phyloP scores from a whole-genome alignment of 306 rosid species.

The Begonia masoniana region DNA sequence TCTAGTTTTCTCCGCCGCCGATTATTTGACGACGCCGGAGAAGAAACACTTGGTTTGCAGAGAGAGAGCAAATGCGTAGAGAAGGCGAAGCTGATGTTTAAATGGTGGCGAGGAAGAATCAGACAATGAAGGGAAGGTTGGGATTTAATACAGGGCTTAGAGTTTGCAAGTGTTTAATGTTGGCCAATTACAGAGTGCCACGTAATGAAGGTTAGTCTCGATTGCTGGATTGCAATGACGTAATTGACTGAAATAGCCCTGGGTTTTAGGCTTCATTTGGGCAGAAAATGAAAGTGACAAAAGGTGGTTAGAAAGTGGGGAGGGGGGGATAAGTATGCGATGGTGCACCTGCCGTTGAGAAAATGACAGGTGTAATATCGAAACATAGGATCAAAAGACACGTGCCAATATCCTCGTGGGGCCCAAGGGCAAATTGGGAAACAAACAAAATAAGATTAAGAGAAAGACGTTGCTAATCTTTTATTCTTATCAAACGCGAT shows the following conservation, averaged over 20 bases:
- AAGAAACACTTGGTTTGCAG: no score
- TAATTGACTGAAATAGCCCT: not conserved
- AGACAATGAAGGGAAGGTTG: not conserved
- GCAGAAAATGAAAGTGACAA: not conserved
- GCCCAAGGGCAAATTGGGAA: slow-evolving; percentile 11
- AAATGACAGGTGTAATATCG: slow-evolving; percentile 3
- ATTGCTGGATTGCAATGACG: not conserved
- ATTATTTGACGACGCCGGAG: not conserved
- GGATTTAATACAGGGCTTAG: not conserved
- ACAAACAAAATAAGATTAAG: slow-evolving; percentile 1
- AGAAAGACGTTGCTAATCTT: slow-evolving; percentile 12
- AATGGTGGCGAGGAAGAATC: not conserved
- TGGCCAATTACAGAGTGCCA: not conserved
- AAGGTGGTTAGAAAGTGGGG: slow-evolving; percentile 1
- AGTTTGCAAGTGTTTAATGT: rapidly evolving
- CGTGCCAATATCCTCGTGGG: slow-evolving; percentile 25
- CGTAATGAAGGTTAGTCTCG: not conserved
- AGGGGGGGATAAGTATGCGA: slow-evolving; percentile 21
- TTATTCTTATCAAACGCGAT: no score
- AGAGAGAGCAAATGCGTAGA: no score
- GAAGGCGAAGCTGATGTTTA: no score
- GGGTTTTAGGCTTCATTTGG: not conserved
- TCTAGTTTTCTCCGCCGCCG: not conserved
- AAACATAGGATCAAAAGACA: slow-evolving; percentile 13
- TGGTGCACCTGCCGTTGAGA: slow-evolving; percentile 34